Base-by-base conservation (phyloP, 2,329 filamentous ascomycete species). In the Xylogone sp. region DNA sequence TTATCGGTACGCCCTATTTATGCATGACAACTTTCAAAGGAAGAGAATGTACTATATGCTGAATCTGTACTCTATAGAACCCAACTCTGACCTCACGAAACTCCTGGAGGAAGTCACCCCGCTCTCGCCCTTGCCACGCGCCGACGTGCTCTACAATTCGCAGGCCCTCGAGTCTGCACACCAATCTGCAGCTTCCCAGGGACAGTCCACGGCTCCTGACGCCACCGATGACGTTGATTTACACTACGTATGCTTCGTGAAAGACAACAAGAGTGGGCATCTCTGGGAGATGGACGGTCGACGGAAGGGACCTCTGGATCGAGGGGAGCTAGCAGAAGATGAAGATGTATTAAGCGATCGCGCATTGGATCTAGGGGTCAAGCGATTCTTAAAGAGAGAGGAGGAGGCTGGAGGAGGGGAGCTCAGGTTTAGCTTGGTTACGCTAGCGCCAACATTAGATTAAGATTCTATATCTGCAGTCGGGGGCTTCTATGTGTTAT, bases 191-290 rank as follows among this genome's bases (percentile, higher is more conserved):
- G 94, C 93, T 7, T 96, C 69, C 84, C 92, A 57, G 92, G 93
- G 76, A 71, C 77, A 49, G 71, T 74, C 49, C 82, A 88, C 66
- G 84, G 89, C 92, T 1, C 94, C 94, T 0, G 74, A 81, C 51
- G 90, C 91, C 9, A 79, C 59, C 22, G 90, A 89, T 62, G 82
- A 87, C 59, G 78, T 97, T 18, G 93, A 97, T 68, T 75, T 97
- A 62, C 94, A 97, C 73, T 97, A 95, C 68, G 93, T 97, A 44
- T 95, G 90, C 65, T 97, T 97, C 68, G 88, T 94, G 46, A 94
- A 93, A 74, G 76, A 76, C 85, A 51, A 27, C 71, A 73, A 47
- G 83, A 90, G 67, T 85, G 87, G 48, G 78, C 79, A 73, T 46
- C 65, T 89, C 49, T 89, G 84, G 81, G 86, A 89, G 67, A 68